phyloP scores from a whole-genome alignment of 306 rosid genomes.

The Quillaja saponaria region DNA sequence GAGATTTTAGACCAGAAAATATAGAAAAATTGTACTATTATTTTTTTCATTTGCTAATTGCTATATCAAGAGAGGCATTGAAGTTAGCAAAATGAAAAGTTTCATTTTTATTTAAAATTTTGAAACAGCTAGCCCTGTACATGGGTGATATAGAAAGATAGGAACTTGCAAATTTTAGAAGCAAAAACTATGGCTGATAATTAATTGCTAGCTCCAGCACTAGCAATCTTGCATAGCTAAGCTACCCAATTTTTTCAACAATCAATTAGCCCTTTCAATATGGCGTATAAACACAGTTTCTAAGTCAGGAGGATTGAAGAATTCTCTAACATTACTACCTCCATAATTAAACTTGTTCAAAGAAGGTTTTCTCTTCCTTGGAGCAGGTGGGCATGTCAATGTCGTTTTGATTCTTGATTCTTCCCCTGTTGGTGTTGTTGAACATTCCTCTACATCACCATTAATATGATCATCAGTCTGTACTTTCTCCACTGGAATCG shows the following conservation, averaged over 20 bases:
- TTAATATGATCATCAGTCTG: not conserved
- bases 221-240: not conserved
- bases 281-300: constrained; percentile 74
- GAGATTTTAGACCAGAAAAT: not conserved
- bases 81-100: no score
- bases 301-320: constrained; percentile 75
- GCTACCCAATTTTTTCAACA: not conserved
- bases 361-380: constrained; percentile 45
- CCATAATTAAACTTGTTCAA: constrained; percentile 37
- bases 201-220: no score
- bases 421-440: constrained; percentile 48
- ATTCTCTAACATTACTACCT: constrained; percentile 19
- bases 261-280: constrained; percentile 53
- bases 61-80: constrained; percentile 26
- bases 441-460: constrained; percentile 20
- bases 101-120: no score
- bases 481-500: constrained; percentile 19
- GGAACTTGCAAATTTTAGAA: no score
- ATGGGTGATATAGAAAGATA: no score
- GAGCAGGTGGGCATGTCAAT: constrained; percentile 53
- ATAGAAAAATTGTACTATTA: constrained; percentile 14
- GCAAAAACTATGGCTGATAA: no score
- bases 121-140: no score
- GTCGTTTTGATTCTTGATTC: constrained; percentile 39
- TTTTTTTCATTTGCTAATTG: constrained; percentile 1